Evolutionary conservation across 345 rosid genomes (phyloP).

Genomic region (Gossypium turneri): DNA sequence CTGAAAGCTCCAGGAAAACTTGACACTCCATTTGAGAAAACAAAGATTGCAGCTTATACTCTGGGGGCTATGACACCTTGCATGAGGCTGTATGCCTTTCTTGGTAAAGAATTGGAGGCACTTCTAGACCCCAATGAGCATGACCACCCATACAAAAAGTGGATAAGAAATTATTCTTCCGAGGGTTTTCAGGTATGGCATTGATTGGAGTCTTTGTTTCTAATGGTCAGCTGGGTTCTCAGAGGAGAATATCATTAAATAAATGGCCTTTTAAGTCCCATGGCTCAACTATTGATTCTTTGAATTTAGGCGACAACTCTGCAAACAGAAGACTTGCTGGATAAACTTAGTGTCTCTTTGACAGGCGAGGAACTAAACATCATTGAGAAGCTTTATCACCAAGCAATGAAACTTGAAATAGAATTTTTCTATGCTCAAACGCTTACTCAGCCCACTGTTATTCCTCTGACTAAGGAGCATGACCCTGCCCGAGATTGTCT

Average conservation of each 20-base stretch:
- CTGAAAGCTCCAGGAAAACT: constrained; percentile 80
- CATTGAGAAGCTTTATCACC: constrained; percentile 85
- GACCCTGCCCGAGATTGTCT: constrained; percentile 48
- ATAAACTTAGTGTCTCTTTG: constrained; percentile 83
- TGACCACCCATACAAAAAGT: constrained; percentile 72
- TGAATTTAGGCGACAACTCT: constrained; percentile 64
- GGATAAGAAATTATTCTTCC: constrained; percentile 73
- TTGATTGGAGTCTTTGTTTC: constrained; percentile 13
- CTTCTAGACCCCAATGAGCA: constrained; percentile 40
- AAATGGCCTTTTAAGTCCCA: constrained; percentile 25
- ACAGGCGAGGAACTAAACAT: constrained; percentile 90
- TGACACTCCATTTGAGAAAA: constrained; percentile 89
- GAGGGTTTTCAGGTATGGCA: constrained; percentile 65
- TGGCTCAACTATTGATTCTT: constrained; percentile 36
- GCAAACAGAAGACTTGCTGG: constrained; percentile 93
- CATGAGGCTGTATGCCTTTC: constrained; percentile 83
- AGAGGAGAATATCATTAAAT: constrained; percentile 22
- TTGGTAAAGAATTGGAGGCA: constrained; percentile 63
- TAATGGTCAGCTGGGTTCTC: constrained; percentile 5
- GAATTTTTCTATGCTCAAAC: constrained; percentile 84
- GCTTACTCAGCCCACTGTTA: constrained; percentile 59
- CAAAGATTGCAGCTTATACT: constrained; percentile 91
- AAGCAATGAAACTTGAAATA: constrained; percentile 92
- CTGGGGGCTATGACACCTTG: constrained; percentile 95
- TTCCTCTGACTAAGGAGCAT: constrained; percentile 61